These are phyloP conservation scores for Puccinia horiana DNA, from an alignment of 1,284 basidiomycete species.

Conservation along the genomic window DNA sequence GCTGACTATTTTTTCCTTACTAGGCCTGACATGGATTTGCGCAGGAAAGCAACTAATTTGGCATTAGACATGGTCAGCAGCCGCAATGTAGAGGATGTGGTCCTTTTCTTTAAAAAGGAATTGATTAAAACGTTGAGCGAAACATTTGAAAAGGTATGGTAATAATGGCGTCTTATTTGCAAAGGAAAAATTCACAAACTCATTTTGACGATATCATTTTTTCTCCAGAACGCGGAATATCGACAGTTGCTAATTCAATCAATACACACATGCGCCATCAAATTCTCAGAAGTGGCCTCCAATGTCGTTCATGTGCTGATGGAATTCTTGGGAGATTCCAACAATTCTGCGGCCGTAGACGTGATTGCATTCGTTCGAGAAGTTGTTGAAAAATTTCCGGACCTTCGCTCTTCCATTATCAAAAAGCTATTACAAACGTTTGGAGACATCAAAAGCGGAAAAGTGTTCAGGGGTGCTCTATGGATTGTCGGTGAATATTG, in stretches of 20 bases:
- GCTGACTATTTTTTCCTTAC: background rate
- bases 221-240: constrained; percentile 72
- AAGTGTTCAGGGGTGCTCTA: constrained; percentile 92
- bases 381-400: constrained; percentile 96
- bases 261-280: constrained; percentile 94
- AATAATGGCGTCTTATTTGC: background rate
- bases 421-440: constrained; percentile 83
- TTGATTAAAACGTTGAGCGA: constrained; percentile 82
- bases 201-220: background rate
- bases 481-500: constrained; percentile 99
- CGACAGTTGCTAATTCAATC: constrained; percentile 95
- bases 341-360: constrained; percentile 84
- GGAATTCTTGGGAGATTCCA: constrained; percentile 96
- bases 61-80: constrained; percentile 92
- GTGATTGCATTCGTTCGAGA: constrained; percentile 95
- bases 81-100: constrained; percentile 96
- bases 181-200: background rate
- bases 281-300: constrained; percentile 95
- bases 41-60: constrained; percentile 85
- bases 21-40: constrained; percentile 94
- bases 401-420: constrained; percentile 78
- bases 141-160: constrained; percentile 47
- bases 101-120: constrained; percentile 95
- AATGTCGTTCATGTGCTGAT: constrained; percentile 95
- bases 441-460: constrained; percentile 88